Base-by-base conservation (phyloP, 2,329 filamentous ascomycete genomes). In the Ophiostoma angusticollis region DNA sequence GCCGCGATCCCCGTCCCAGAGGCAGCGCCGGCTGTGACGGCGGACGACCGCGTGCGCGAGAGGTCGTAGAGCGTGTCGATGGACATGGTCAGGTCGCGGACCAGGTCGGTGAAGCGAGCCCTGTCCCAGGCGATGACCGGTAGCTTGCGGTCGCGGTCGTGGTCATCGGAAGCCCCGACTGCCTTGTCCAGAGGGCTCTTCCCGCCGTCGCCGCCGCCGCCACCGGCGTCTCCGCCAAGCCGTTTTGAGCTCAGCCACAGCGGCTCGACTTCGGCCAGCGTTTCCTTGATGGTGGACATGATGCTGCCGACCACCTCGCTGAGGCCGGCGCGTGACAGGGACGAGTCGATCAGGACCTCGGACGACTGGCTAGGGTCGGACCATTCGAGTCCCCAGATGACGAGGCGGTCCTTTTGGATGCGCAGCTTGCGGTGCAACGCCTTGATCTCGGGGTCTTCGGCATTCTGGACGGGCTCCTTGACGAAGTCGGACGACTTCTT, bases 381-480 rank as follows among this genome's bases (percentile, higher is more conserved):
- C 83, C 83, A 89, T 56, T 85, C 80, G 37, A 85, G 63, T 0
- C 82, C 83, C 83, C 83, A 89, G 44, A 76, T 80, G 42, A 84
- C 76, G 33, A 87, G 65, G 13, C 83, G 70, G 60, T 86, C 80
- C 55, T 84, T 84, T 51, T 87, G 83, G 48, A 86, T 85, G 46
- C 80, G 73, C 47, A 85, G 72, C 55, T 84, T 84, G 46, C 80
- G 77, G 54, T 86, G 79, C 23, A 87, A 63, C 13, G 72, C 69
- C 51, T 78, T 75, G 53, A 83, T 73, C 47, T 84, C 80, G 18
- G 80, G 80, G 54, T 78, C 68, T 52, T 79, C 64, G 50, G 71
- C 62, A 53, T 74, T 74, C 57, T 68, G 77, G 47, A 68, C 68
- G 38, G 72, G 70, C 54, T 72, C 72, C 55, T 72, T 78, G 54